Evolutionary conservation across 306 rosid species (phyloP), one percentile per base, ranked within the genome.

Genomic region (Prosopis cineraria): DNA sequence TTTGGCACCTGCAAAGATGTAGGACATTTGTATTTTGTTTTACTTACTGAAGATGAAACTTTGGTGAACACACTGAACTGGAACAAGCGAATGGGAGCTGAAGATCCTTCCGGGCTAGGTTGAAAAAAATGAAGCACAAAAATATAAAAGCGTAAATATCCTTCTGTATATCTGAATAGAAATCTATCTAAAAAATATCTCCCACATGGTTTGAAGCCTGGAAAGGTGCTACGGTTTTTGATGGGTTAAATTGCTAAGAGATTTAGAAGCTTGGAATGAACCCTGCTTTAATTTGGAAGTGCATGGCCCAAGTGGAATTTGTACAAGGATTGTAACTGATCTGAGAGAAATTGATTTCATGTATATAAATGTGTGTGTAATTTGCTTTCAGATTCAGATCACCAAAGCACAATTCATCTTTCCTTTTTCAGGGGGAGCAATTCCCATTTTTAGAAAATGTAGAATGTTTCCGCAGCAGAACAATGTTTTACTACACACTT

Each of bases 381-480:
- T 56, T 13, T 68, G 74, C 58, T n/a, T 74, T 20, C 52, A 16
- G 63, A 66, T 69, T 43, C 17, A 7, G 43, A 39, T 52, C 68
- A 45, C 29, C 22, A 34, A 64, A 47, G 30, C 14, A 70, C 10
- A 14, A 4, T 56, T 71, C 48, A 34, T 55, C 52, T 59, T 65
- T 80, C 56, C 56, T 8, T 82, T 78, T 72, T 37, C 80, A 85
- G 88, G 76, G 74, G 79, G 86, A 82, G 65, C 84, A 82, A 55
- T 82, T 85, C 62, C 70, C 64, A 5, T 85, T 85, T 68, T 20
- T 82, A 30, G 82, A 82, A 72, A 72, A 85, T 20, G 72, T 81
- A 76, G 83, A 79, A 72, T 85, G 88, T 50, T 85, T 75, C 40
- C 75, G 75, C 60, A 37, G 86, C 81, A 82, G 88, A 72, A 85